Conservation (phyloP, 2,329 filamentous ascomycete species). For the Aureobasidium sp. region DNA sequence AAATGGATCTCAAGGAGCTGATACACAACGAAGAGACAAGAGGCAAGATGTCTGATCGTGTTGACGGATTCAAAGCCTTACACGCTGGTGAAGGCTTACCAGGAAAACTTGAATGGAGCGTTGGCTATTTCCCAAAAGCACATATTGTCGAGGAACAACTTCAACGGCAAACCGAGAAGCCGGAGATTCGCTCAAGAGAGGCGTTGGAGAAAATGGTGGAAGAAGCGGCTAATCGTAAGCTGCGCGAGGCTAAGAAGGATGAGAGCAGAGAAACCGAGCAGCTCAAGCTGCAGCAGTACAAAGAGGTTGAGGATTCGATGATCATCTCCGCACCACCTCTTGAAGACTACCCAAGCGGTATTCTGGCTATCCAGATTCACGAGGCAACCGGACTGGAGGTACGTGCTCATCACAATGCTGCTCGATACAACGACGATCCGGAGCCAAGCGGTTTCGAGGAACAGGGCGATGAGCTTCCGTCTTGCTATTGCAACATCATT, state of each 20-base stretch:
- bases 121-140: slow-evolving; percentile 65
- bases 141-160: slow-evolving; percentile 57
- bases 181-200: slow-evolving; percentile 50
- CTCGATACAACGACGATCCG: slow-evolving; percentile 42
- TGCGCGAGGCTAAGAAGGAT: slow-evolving; percentile 57
- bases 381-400: slow-evolving; percentile 64
- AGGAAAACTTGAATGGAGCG: slow-evolving; percentile 60
- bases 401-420: slow-evolving; percentile 50
- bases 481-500: slow-evolving; percentile 65
- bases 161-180: slow-evolving; percentile 52
- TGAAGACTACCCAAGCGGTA: slow-evolving; percentile 54
- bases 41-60: slow-evolving; percentile 55
- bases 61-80: slow-evolving; percentile 59
- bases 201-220: slow-evolving; percentile 54
- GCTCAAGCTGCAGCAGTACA: slow-evolving; percentile 61
- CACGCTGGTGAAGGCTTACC: slow-evolving; percentile 62
- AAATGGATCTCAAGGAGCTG: slow-evolving; percentile 58
- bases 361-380: slow-evolving; percentile 64
- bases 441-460: slow-evolving; percentile 54
- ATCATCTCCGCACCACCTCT: slow-evolving; percentile 62
- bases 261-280: slow-evolving; percentile 57
- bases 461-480: slow-evolving; percentile 57
- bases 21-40: slow-evolving; percentile 55
- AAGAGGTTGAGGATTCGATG: slow-evolving; percentile 51
- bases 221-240: slow-evolving; percentile 50